These are phyloP conservation scores for Neurospora sp. DNA, from an alignment of 495 filamentous ascomycete species.

Conservation along the genomic window DNA sequence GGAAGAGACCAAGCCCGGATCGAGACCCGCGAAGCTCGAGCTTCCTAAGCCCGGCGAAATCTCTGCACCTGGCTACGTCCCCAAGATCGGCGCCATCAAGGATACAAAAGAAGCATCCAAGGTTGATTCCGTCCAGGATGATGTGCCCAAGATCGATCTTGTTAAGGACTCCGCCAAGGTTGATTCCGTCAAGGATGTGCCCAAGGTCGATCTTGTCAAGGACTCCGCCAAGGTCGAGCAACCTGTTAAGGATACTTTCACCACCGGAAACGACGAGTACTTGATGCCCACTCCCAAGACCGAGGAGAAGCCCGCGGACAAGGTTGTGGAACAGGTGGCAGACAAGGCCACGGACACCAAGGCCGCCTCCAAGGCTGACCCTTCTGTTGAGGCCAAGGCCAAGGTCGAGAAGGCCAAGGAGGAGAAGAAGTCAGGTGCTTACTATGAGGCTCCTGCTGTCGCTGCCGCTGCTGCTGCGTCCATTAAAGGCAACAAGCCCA, in stretches of 20 bases:
- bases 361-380: conserved; percentile 3
- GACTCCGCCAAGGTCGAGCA: conserved; percentile 6
- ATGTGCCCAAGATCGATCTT: neutral
- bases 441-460: neutral
- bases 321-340: conserved; percentile 29
- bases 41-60: conserved; percentile 31
- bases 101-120: neutral
- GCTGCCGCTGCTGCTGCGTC: neutral
- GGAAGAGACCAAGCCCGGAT: conserved; percentile 69
- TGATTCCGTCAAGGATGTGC: neutral
- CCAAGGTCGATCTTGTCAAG: conserved; percentile 3
- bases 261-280: neutral
- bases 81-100: neutral
- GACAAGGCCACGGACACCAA: conserved; percentile 13
- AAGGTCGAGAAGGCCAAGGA: conserved; percentile 1
- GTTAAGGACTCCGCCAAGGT: conserved; percentile 1
- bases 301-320: neutral
- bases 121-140: conserved; percentile 2
- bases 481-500: conserved; percentile 27
- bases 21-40: conserved; percentile 46
- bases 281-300: neutral
- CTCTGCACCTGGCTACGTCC: neutral
- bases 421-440: neutral
- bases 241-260: neutral
- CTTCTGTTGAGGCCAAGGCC: conserved; percentile 11